A percentile compares a stretch with the other conserved stretches of the same genome.
phyloP scores from a whole-genome alignment of 768 basidiomycete genomes.

The Agaricus subrufescens region DNA sequence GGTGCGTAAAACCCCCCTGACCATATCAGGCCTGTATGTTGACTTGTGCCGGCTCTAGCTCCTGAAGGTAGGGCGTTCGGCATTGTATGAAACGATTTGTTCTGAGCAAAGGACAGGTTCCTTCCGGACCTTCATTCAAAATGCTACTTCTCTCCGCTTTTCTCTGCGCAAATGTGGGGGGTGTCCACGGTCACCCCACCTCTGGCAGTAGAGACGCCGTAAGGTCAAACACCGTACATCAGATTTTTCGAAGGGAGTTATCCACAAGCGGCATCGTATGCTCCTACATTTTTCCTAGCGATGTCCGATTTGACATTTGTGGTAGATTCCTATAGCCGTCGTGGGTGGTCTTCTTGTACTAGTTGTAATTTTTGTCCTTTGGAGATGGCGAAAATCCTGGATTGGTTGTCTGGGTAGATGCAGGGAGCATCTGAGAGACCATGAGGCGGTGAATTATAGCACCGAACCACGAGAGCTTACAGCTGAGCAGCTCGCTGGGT shows the following conservation, averaged over 20 bases:
- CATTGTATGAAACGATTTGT: no score
- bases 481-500: slow-evolving; percentile 54
- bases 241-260: background rate
- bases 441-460: background rate
- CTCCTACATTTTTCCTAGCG: background rate
- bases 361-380: slow-evolving; percentile 16
- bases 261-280: background rate
- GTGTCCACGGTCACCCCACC: background rate
- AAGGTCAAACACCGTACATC: background rate
- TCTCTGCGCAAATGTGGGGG: background rate
- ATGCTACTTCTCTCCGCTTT: background rate
- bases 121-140: background rate
- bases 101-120: background rate
- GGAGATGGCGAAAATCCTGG: slow-evolving; percentile 15
- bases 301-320: background rate
- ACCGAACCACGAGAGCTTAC: slow-evolving; percentile 32
- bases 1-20: background rate
- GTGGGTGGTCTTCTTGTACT: slow-evolving; percentile 20
- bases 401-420: slow-evolving; percentile 9
- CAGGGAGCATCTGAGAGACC: slow-evolving; percentile 1
- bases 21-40: no score
- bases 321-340: slow-evolving; percentile 24
- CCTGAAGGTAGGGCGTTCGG: no score
- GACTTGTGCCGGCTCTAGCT: no score
- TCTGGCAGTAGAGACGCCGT: background rate